Base-by-base conservation (phyloP, 495 filamentous ascomycete genomes). In the Astrothelium macrocarpum region DNA sequence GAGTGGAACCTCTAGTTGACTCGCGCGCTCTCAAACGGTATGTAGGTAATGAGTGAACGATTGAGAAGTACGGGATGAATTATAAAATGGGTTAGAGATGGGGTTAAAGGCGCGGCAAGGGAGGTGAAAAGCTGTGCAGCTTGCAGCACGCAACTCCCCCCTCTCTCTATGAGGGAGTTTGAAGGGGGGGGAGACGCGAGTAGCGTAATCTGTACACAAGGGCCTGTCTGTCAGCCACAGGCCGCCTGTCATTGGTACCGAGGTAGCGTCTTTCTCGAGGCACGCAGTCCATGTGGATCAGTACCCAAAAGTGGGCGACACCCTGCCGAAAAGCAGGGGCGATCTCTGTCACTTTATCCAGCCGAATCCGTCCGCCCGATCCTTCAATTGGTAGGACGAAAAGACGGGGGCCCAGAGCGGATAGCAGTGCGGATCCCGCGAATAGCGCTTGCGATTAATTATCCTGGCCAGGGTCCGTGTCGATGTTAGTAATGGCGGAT, bases 311-410 rank as follows among this genome's bases (percentile, higher is more conserved):
- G 29, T 25, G 49, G 20, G 25, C 23, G 23, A 29, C 1, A 29
- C 9, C 45, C 45, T 49, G 12, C 23, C 49, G 26, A 56, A 25
- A 56, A 56, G 23, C 49, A 56, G 11, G 49, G 45, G 7, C 25
- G 25, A 56, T 56, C 49, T 5, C 20, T 49, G 14, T 9, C 45
- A 28, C 49, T 56, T 56, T 56, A 56, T 25, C 49, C 49, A 56
- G 49, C n/a, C 49, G 25, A 56, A 11, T 29, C 49, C 10, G 43
- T 14, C 5, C 14, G 34, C 34, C 9, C 43, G 9, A 49, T 49
- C 43, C 10, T 49, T 18, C n/a, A 49, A 49, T 49, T 49, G 43
- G 43, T 49, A 49, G 43, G 43, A 49, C n/a, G 43, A 49, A 49
- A 10, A 11, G 43, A 49, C 11, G 3, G n/a, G 3, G 43, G 43